These are phyloP conservation scores for Heliocybe sulcata DNA, from an alignment of 1,284 basidiomycete species.

Conservation along the genomic window DNA sequence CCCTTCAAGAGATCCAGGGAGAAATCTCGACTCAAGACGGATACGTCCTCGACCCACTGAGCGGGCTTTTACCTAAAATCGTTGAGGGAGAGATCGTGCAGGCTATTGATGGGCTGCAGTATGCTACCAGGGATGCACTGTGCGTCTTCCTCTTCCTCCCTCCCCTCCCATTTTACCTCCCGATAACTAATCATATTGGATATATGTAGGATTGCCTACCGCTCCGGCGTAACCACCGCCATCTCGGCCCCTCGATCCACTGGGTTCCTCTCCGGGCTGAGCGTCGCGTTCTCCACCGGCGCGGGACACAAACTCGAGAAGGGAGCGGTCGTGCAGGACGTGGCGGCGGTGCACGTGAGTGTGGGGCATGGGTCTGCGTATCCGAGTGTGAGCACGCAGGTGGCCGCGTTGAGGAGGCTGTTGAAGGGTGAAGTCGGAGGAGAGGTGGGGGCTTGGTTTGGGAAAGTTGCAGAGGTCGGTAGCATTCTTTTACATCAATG, in stretches of 20 bases:
- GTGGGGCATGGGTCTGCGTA: conserved; percentile 35
- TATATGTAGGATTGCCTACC: conserved; percentile 43
- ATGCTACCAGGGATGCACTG: conserved; percentile 68
- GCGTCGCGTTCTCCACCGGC: conserved; percentile 58
- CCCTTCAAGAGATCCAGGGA: conserved; percentile 27
- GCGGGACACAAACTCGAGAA: conserved; percentile 54
- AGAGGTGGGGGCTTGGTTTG: conserved; percentile 41
- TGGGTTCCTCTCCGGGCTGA: conserved; percentile 62
- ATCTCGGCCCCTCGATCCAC: conserved; percentile 52
- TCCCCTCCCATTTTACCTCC: too few relatives aligned
- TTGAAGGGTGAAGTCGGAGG: conserved; percentile 37
- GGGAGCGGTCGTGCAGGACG: conserved; percentile 61
- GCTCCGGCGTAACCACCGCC: conserved; percentile 48
- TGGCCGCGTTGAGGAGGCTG: conserved; percentile 57
- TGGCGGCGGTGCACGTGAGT: conserved; percentile 64
- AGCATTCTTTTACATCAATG: not conserved
- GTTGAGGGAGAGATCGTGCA: conserved; percentile 40
- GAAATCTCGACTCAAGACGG: conserved; percentile 42
- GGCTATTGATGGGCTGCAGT: conserved; percentile 72
- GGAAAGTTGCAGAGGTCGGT: conserved; percentile 44
- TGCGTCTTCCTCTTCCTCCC: conserved; percentile 35
- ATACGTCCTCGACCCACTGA: conserved; percentile 41
- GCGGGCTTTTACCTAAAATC: conserved; percentile 33
- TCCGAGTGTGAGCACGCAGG: conserved; percentile 60
- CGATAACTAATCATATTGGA: not conserved